These are phyloP conservation scores for Penicillium sp. DNA, from an alignment of 2,329 filamentous ascomycete genomes.

Conservation along the genomic window DNA sequence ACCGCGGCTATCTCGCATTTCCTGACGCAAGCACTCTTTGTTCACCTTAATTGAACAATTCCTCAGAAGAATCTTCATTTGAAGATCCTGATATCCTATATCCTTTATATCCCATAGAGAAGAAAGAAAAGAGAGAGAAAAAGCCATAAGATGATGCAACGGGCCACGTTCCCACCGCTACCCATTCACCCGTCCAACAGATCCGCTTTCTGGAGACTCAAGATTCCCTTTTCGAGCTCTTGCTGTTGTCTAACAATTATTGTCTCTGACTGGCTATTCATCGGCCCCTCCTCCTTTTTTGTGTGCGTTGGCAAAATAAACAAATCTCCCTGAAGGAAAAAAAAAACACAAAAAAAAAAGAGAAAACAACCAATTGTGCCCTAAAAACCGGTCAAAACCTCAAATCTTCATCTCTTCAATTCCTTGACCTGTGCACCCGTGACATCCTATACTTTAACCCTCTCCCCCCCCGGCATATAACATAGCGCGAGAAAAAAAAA, in stretches of 20 bases:
- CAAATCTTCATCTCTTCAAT: background rate
- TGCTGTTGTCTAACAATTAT: slow-evolving; percentile 13
- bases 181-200: slow-evolving; percentile 9
- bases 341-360: slow-evolving; percentile 1
- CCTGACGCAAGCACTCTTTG: background rate
- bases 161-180: slow-evolving; percentile 7
- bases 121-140: background rate
- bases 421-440: background rate
- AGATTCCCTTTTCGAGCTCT: slow-evolving; percentile 19
- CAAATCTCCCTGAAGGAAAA: background rate
- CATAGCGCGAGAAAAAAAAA: slow-evolving; percentile 5
- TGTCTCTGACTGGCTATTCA: slow-evolving; percentile 20
- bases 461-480: slow-evolving; percentile 6
- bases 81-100: background rate
- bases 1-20: background rate
- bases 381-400: background rate
- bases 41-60: background rate
- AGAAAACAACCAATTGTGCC: background rate
- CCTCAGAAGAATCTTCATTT: background rate
- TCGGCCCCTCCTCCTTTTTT: slow-evolving; percentile 16
- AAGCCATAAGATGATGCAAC: slow-evolving; percentile 7
- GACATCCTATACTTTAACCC: background rate
- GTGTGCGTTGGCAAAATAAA: slow-evolving; percentile 14
- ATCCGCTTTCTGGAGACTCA: slow-evolving; percentile 20
- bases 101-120: background rate